Evolutionary conservation across 495 filamentous ascomycete species (phyloP), one percentile per base, ranked within the genome.

Genomic region (Xylaria nigripes): DNA sequence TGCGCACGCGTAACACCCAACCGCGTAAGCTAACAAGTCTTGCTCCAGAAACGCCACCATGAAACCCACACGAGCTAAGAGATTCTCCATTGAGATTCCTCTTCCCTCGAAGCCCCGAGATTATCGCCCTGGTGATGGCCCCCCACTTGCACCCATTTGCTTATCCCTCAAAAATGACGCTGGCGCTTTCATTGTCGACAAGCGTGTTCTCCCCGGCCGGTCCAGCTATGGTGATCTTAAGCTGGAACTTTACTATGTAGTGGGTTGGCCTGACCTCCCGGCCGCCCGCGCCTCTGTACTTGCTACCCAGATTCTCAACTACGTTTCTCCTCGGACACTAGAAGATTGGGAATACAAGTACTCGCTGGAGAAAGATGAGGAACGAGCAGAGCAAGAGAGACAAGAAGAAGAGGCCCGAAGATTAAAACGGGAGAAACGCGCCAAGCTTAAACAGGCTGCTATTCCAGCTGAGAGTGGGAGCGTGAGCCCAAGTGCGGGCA

Each of bases 171-270:
- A 64, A 6, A 49, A 61, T 48, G 75, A 76, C 45, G 69, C 72
- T 15, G 68, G 68, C 30, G 75, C 70, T 16, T 76, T 71, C 55
- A 76, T 77, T 48, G 59, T 75, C 60, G 68, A 74, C 59, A 69
- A 74, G 42, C 61, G 67, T 51, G 60, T 75, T 21, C 50, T 70
- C n/a, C 72, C 71, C 10, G 49, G 57, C 15, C 48, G 50, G 8
- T 43, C 63, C 15, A 51, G 63, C 18, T 60, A 65, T 13, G 66
- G 66, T 18, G 68, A 70, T 3, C 50, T 58, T 24, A 58, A 61
- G 25, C 51, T 66, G 7, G 58, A 69, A 2, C 60, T 71, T 22
- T 64, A 68, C 56, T 78, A 78, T 24, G 48, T 72, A 8, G 64
- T 78, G 0, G 70, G 71, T 8, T 78, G 73, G 61, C 66, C 64